Base-by-base conservation (phyloP, 148 eudicot genomes). In the Camellia lanceoleosa region DNA sequence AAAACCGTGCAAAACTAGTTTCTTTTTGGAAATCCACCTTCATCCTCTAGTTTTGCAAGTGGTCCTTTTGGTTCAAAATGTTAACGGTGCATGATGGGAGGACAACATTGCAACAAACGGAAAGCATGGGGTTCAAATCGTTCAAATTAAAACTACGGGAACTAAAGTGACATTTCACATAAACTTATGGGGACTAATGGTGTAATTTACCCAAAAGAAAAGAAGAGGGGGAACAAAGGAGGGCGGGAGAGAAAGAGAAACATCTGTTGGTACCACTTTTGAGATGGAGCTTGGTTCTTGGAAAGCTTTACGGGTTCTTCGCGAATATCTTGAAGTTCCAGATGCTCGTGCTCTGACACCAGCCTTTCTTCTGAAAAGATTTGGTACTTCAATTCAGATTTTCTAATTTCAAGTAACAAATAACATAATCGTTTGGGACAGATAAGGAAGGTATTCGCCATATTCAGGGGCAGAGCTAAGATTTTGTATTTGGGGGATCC, bases 261-360 rank as follows among this genome's bases (percentile, higher is more conserved):
- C 87, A 86, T 87, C 83, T 8, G 78, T 84, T 71, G 86, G 82
- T 73, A 87, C 86, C 51, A 87, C 80, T 87, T 87, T 88, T 74
- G 84, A 85, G 81, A 85, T 78, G 84, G 87, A 88, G 73, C 85
- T 86, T 54, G 84, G 79, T 61, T 89, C 98, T 66, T 82, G 90
- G 76, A 83, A 81, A 64, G 82, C 83, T 83, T 85, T 93, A 6
- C 77, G 85, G 19, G 63, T 52, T 82, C 85, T 85, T 79, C 90
- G 88, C 67, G 81, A 82, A 80, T 89, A 79, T 77, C 86, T 83
- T 20, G 93, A 88, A 71, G 86, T 52, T 78, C 89, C 86, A 43
- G 90, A 80, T 69, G 89, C 91, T 80, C 77, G 87, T 23, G 75
- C 60, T 80, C 74, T 83, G 79, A 23, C 74, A 61, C 80, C 83